Conservation (phyloP, 805 yeast species). For the Lipomyces chichibuensis region DNA sequence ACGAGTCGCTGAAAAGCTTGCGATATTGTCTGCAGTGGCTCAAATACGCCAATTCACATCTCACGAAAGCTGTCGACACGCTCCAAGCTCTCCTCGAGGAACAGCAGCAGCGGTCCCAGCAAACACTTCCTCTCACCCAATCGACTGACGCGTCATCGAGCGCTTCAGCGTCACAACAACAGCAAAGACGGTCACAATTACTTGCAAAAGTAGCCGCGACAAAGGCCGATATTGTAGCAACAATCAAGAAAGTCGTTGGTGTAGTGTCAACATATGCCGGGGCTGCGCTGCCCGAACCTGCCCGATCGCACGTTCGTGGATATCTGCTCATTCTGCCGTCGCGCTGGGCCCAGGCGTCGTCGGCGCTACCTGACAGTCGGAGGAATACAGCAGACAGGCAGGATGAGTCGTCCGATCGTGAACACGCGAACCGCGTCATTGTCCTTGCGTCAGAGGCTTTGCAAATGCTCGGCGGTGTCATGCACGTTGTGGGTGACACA, state of each 20-base stretch:
- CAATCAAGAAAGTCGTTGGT: constrained; percentile 84
- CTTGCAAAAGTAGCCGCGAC: constrained; percentile 46
- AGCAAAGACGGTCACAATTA: constrained; percentile 34
- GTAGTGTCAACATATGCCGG: constrained; percentile 86
- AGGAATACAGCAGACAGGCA: not conserved
- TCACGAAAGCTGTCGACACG: constrained; percentile 65
- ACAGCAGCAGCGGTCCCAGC: constrained; percentile 42
- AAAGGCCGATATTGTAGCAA: constrained; percentile 80
- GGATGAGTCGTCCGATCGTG: constrained; percentile 33
- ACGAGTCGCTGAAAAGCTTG: constrained; percentile 74
- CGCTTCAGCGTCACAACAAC: constrained; percentile 5
- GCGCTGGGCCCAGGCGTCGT: constrained; percentile 60
- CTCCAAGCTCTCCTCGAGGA: constrained; percentile 58
- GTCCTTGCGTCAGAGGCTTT: constrained; percentile 86
- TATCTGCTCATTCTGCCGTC: constrained; percentile 74
- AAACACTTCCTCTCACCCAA: constrained; percentile 31
- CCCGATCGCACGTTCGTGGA: constrained; percentile 77
- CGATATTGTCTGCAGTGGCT: constrained; percentile 79
- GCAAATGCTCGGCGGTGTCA: constrained; percentile 81
- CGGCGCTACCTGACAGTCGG: constrained; percentile 30
- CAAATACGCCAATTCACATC: constrained; percentile 76
- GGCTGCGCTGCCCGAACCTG: constrained; percentile 72
- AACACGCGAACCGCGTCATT: constrained; percentile 68
- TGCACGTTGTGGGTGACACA: constrained; percentile 82
- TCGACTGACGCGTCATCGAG: constrained; percentile 33